A percentile compares a stretch with the other conserved stretches of the same genome.
These are phyloP conservation scores for Taphrina deformans DNA, from an alignment of 1,139 yeast genomes.

Conservation along the genomic window DNA sequence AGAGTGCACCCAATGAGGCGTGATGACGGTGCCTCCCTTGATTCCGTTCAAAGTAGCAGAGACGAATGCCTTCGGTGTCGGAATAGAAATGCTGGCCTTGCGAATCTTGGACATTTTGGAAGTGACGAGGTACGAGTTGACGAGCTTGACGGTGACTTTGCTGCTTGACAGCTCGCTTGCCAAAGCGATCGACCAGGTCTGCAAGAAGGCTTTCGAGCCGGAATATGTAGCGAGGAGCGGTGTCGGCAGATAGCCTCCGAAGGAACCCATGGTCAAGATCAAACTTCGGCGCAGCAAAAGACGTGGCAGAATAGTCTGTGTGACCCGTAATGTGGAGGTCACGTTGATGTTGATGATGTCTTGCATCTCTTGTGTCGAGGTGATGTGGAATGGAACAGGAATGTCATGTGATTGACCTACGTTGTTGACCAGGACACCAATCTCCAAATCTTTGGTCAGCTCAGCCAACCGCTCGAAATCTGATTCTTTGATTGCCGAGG, in stretches of 20 bases:
- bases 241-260: conserved; percentile 90
- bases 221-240: conserved; percentile 91
- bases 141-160: conserved; percentile 79
- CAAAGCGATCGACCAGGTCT: conserved; percentile 85
- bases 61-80: conserved; percentile 80
- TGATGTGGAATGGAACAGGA: conserved; percentile 89
- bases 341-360: conserved; percentile 83
- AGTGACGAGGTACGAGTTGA: conserved; percentile 87
- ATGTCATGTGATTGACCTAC: conserved; percentile 94
- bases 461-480: conserved; percentile 59
- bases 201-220: conserved; percentile 93
- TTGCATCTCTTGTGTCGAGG: conserved; percentile 68
- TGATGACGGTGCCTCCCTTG: conserved; percentile 85
- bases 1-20: conserved; percentile 96
- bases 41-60: conserved; percentile 70
- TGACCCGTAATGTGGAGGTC: conserved; percentile 77
- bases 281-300: conserved; percentile 55
- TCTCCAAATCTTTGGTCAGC: conserved; percentile 53
- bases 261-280: conserved; percentile 92
- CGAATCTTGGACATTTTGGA: conserved; percentile 94
- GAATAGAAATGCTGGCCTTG: conserved; percentile 71
- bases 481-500: conserved; percentile 56
- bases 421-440: conserved; percentile 78
- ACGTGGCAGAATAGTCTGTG: conserved; percentile 71
- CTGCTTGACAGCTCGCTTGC: conserved; percentile 76